Conservation (phyloP, 306 rosid genomes). For the Rubus parviflorus region DNA sequence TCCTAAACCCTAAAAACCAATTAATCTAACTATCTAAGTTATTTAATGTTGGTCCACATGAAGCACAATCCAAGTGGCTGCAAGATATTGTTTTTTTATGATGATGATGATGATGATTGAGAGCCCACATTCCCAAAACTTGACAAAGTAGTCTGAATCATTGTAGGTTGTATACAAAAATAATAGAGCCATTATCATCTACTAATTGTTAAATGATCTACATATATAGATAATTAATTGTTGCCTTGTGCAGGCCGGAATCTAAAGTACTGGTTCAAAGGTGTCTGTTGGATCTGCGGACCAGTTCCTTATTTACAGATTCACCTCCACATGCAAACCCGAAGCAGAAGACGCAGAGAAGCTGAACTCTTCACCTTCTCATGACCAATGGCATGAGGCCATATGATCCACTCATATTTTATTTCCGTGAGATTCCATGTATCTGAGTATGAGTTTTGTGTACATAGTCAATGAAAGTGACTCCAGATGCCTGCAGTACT, state of each 20-base stretch:
- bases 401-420: neutral
- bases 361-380: neutral
- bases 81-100: slow-evolving; percentile 2
- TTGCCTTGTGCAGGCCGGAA: slow-evolving; percentile 22
- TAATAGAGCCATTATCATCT: slow-evolving; percentile 2
- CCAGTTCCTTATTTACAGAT: slow-evolving; percentile 21
- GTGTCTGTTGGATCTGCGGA: slow-evolving; percentile 22
- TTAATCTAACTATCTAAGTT: neutral
- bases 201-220: neutral
- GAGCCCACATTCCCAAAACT: slow-evolving; percentile 17
- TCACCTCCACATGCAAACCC: neutral
- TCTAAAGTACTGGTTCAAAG: slow-evolving; percentile 6
- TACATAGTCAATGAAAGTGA: slow-evolving; percentile 5
- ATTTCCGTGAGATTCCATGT: neutral
- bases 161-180: slow-evolving; percentile 2
- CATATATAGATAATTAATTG: neutral
- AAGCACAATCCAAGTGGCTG: slow-evolving; percentile 16
- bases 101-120: neutral
- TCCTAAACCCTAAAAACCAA: neutral
- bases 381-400: neutral
- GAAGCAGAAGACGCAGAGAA: neutral
- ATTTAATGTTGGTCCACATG: slow-evolving; percentile 19
- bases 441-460: neutral
- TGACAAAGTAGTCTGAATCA: slow-evolving; percentile 17
- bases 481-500: neutral